These are phyloP conservation scores for Anthoceros angustus DNA, from an alignment of 225 moss, liverwort and hornwort species.

Conservation along the genomic window DNA sequence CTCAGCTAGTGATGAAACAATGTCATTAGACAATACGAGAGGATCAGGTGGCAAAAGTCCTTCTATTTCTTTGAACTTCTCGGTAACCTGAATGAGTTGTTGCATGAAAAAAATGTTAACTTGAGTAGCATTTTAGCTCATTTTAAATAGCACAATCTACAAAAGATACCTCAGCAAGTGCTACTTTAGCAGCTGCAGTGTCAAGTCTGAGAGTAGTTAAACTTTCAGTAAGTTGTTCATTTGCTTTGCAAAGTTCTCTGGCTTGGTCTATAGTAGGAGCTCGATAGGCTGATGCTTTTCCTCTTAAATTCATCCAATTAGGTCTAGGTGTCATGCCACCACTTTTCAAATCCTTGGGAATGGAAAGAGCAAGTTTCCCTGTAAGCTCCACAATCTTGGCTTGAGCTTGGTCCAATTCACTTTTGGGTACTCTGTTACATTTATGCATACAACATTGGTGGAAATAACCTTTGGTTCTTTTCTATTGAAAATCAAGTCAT, in stretches of 20 bases:
- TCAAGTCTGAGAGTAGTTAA: slow-evolving; percentile 30
- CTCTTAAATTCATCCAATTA: slow-evolving; percentile 42
- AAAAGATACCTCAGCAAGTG: slow-evolving; percentile 50
- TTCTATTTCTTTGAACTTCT: background rate
- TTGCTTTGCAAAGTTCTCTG: slow-evolving; percentile 40
- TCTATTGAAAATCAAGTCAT: background rate
- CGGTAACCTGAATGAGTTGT: background rate
- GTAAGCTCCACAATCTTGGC: slow-evolving; percentile 31
- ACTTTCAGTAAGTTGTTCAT: slow-evolving; percentile 20
- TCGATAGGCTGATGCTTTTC: slow-evolving; percentile 20
- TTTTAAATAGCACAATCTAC: too few species aligned
- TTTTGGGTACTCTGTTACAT: slow-evolving; percentile 1
- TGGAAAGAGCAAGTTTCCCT: slow-evolving; percentile 23
- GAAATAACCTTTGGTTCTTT: background rate
- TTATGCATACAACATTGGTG: background rate
- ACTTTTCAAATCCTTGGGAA: slow-evolving; percentile 24
- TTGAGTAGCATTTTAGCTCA: too few species aligned
- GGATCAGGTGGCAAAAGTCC: background rate
- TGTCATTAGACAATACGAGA: background rate
- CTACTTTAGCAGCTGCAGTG: slow-evolving; percentile 39
- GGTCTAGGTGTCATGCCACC: slow-evolving; percentile 44
- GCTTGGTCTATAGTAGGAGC: slow-evolving; percentile 40
- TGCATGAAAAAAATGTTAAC: too few species aligned
- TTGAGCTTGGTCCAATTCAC: slow-evolving; percentile 23
- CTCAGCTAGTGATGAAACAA: background rate